A percentile compares a stretch with the other conserved stretches of the same genome.
phyloP scores from a whole-genome alignment of 305 asterid species.

The Fraxinus nigra region DNA sequence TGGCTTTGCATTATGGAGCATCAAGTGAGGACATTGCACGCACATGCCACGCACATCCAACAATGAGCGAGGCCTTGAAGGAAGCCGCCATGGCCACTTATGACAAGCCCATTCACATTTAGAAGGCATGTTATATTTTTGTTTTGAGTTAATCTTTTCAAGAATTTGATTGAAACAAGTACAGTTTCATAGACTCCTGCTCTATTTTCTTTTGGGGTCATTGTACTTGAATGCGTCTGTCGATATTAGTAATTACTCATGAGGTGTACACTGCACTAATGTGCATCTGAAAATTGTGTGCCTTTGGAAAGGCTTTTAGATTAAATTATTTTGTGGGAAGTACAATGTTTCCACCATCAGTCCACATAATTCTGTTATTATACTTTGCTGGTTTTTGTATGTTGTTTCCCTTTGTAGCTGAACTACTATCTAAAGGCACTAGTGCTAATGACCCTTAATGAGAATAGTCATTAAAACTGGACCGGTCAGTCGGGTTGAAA shows the following conservation, averaged over 20 bases:
- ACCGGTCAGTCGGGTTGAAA: not conserved
- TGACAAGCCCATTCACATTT: conserved; percentile 94
- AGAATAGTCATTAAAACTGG: not conserved
- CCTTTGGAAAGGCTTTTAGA: not conserved
- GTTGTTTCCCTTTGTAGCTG: not conserved
- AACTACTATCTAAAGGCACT: not conserved
- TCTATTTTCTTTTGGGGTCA: not conserved
- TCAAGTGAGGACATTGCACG: conserved; percentile 90
- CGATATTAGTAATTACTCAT: conserved; percentile 12
- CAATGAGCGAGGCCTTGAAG: conserved; percentile 95
- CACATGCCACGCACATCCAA: conserved; percentile 96
- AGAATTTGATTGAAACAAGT: conserved; percentile 17
- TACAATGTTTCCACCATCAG: not conserved
- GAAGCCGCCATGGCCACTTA: conserved; percentile 99
- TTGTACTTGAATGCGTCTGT: conserved; percentile 12
- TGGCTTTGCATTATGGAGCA: conserved; percentile 84
- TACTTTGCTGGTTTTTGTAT: not conserved
- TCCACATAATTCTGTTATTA: not conserved
- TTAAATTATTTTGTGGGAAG: not conserved
- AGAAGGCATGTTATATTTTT: conserved; percentile 20
- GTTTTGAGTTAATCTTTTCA: conserved; percentile 1
- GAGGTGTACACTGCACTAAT: conserved; percentile 23
- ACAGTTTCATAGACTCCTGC: conserved; percentile 11
- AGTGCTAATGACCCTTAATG: not conserved
- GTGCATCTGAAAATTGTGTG: conserved; percentile 4